Evolutionary conservation across 495 filamentous ascomycete genomes (phyloP), one percentile per base, ranked within the genome.

Genomic region (Stereocaulon alpinum): DNA sequence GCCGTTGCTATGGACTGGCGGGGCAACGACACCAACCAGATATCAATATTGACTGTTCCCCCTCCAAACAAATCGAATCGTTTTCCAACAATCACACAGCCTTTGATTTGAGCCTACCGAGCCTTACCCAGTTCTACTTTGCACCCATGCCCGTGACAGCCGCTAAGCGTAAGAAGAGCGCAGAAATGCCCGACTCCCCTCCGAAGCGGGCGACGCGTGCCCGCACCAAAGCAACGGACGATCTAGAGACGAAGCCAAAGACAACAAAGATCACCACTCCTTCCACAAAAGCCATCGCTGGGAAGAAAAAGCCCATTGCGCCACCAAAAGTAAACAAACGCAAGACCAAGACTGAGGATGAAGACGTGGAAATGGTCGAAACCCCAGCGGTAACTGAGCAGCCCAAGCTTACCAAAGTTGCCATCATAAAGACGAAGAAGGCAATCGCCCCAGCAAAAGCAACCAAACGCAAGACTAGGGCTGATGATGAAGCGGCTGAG

Each of bases 171-270:
- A 68, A 68, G 55, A 63, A 66, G 44, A 64, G 61, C 10, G 51
- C 55, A n/a, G 66, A 68, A 12, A 66, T 67, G 65, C 71, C 75
- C 59, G 74, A 75, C 66, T 77, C 74, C 32, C 79, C 74, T 59
- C 81, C 80, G 32, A 82, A 83, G 66, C 78, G 82, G 55, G 74
- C 82, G 59, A 84, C 82, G 55, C 76, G 82, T 60, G 78, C 81
- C 48, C 72, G 81, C 61, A 78, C 81, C 54, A 68, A 68, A 48
- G 55, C 47, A 30, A 55, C 37, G 15, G 62, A 64, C 18, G 43
- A 61, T 40, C 45, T 27, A 37, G 45, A 48, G 14, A 20, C 40
- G 4, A 52, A 43, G 27, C 42, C 63, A 20, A 65, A 61, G 15
- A 44, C 41, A 3, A 63, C 61, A 9, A 63, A 63, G 34, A 60